phyloP scores from a whole-genome alignment of 78 protist species.

The Bigelowiella natans region DNA sequence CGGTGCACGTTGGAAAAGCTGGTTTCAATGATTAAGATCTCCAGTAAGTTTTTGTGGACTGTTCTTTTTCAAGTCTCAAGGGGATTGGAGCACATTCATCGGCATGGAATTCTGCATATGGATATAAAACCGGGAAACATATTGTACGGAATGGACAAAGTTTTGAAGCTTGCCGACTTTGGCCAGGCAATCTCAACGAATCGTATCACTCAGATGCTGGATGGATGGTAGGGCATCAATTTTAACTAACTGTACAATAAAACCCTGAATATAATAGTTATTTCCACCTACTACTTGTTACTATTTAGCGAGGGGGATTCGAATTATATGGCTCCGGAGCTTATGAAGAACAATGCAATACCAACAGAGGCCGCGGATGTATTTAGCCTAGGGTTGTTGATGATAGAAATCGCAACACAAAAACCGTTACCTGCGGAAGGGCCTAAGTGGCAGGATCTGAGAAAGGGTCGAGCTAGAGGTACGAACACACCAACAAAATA shows the following conservation, averaged over 20 bases:
- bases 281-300: not conserved
- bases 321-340: not conserved
- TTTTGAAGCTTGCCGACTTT: not conserved
- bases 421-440: not conserved
- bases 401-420: not conserved
- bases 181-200: not conserved
- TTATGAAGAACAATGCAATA: not conserved
- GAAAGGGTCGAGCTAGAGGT: not conserved
- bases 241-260: too few species aligned
- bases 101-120: not conserved
- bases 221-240: not conserved
- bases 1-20: not conserved
- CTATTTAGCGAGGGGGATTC: not conserved
- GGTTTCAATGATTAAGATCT: not conserved
- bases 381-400: not conserved
- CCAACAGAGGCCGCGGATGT: not conserved
- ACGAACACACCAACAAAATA: not conserved
- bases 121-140: not conserved
- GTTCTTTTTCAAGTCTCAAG: not conserved
- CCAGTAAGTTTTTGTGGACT: not conserved
- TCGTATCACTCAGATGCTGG: not conserved
- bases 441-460: not conserved
- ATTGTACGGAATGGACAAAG: not conserved
- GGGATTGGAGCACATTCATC: not conserved
- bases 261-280: not conserved